Evolutionary conservation across 768 basidiomycete genomes (phyloP).

Genomic region (Asterophora parasitica): DNA sequence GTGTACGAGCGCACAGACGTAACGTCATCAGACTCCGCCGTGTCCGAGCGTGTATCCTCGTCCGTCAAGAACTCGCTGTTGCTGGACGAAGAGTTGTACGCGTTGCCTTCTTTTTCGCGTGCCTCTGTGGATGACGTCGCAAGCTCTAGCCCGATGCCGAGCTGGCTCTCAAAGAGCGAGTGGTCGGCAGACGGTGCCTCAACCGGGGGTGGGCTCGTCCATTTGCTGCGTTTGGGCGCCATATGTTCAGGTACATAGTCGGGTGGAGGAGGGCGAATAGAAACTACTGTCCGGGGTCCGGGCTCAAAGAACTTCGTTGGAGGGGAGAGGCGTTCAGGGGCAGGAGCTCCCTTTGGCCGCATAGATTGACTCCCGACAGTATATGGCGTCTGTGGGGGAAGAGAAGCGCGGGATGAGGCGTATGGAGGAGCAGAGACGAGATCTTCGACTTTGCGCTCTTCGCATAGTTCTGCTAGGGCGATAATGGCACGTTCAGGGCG

Average conservation of each 20-base stretch:
- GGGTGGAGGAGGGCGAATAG: constrained; percentile 50
- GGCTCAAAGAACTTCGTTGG: constrained; percentile 46
- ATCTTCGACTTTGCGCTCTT: constrained; percentile 75
- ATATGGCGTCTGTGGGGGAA: constrained; percentile 70
- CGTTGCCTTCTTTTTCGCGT: constrained; percentile 44
- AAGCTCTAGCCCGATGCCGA: constrained; percentile 61
- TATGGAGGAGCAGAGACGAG: constrained; percentile 47
- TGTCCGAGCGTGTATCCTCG: constrained; percentile 55
- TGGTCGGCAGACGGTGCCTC: constrained; percentile 68
- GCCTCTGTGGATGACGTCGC: constrained; percentile 63
- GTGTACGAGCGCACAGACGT: constrained; percentile 64
- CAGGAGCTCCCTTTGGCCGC: constrained; percentile 39
- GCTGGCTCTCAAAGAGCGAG: constrained; percentile 59
- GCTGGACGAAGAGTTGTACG: constrained; percentile 50
- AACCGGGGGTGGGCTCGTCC: constrained; percentile 82
- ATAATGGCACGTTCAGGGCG: constrained; percentile 79
- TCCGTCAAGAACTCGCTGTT: constrained; percentile 66
- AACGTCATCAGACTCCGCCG: constrained; percentile 63
- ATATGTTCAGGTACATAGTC: constrained; percentile 84
- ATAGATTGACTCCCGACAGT: constrained; percentile 59
- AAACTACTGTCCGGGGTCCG: constrained; percentile 26
- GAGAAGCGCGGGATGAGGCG: constrained; percentile 36
- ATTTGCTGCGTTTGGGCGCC: constrained; percentile 75
- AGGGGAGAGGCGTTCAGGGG: constrained; percentile 50
- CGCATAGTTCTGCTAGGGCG: constrained; percentile 85